Conservation (phyloP, 23 red algal genomes). For the Gracilaria vermiculophylla region DNA sequence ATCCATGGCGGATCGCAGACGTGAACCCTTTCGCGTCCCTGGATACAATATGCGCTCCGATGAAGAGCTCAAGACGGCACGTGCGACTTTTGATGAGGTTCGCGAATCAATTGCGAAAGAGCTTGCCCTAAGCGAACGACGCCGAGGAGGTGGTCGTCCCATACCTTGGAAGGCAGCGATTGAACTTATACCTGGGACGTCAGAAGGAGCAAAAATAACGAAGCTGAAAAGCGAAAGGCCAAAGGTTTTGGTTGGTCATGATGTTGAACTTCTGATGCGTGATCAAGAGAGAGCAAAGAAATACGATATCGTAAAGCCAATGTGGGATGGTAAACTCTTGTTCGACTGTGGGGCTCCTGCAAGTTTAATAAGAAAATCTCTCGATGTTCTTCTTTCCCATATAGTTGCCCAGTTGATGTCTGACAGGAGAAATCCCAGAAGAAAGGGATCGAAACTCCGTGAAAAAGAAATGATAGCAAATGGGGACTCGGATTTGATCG, state of each 20-base stretch:
- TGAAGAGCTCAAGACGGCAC: background rate
- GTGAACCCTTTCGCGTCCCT: constrained; percentile 22
- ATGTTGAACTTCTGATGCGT: constrained; percentile 19
- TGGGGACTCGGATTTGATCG: background rate
- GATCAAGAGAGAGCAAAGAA: constrained; percentile 28
- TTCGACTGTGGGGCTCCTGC: constrained; percentile 41
- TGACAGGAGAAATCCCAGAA: background rate
- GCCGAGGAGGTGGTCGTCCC: constrained; percentile 67
- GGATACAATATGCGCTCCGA: background rate
- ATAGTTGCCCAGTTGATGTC: constrained; percentile 31
- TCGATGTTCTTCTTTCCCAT: constrained; percentile 36
- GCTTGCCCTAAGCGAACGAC: constrained; percentile 33
- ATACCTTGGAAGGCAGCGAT: constrained; percentile 69
- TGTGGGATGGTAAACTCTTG: constrained; percentile 55
- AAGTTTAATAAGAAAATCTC: constrained; percentile 43
- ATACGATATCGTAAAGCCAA: constrained; percentile 48
- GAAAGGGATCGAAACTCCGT: constrained; percentile 24
- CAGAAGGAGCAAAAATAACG: background rate
- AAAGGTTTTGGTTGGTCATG: constrained; percentile 23
- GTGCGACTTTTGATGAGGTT: constrained; percentile 36
- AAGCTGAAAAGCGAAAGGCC: background rate
- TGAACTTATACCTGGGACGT: constrained; percentile 9
- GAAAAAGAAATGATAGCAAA: background rate
- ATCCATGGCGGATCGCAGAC: background rate
- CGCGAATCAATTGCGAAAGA: constrained; percentile 36